These are phyloP conservation scores for Neonectria hederae DNA, from an alignment of 2,329 filamentous ascomycete species.

Conservation along the genomic window DNA sequence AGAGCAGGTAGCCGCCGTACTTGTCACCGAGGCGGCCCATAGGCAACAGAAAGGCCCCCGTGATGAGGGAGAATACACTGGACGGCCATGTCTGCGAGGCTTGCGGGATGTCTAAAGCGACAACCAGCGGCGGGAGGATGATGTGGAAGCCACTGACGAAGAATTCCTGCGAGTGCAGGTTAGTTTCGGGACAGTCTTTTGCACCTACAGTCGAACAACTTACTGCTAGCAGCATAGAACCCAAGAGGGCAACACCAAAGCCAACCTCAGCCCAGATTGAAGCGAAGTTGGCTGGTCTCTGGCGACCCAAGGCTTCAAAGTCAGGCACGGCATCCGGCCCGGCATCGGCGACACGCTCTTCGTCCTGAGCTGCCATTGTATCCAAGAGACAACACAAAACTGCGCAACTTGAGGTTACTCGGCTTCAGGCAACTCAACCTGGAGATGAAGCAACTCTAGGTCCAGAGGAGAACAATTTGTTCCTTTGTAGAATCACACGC, in stretches of 20 bases:
- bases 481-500: not conserved
- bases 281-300: conserved; percentile 37
- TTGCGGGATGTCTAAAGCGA: conserved; percentile 70
- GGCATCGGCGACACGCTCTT: conserved; percentile 25
- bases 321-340: conserved; percentile 26
- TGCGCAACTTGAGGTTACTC: not conserved
- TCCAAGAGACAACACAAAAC: not conserved
- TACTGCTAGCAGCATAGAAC: conserved; percentile 40
- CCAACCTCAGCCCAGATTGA: conserved; percentile 38
- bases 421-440: not conserved
- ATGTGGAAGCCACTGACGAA: conserved; percentile 43
- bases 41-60: conserved; percentile 68
- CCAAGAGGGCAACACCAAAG: conserved; percentile 36
- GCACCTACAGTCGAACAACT: conserved; percentile 6
- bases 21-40: conserved; percentile 70
- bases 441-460: not conserved
- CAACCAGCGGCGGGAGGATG: conserved; percentile 72
- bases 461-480: not conserved
- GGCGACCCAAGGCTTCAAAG: conserved; percentile 40
- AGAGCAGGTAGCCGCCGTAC: conserved; percentile 69
- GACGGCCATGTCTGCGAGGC: conserved; percentile 71
- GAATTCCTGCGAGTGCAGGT: conserved; percentile 36
- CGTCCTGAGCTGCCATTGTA: conserved; percentile 27
- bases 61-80: conserved; percentile 67
- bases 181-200: not conserved